These are phyloP conservation scores for barrel medic (Medicago truncatula) DNA, from an alignment of 306 rosid genomes.

Conservation along the genomic window DNA sequence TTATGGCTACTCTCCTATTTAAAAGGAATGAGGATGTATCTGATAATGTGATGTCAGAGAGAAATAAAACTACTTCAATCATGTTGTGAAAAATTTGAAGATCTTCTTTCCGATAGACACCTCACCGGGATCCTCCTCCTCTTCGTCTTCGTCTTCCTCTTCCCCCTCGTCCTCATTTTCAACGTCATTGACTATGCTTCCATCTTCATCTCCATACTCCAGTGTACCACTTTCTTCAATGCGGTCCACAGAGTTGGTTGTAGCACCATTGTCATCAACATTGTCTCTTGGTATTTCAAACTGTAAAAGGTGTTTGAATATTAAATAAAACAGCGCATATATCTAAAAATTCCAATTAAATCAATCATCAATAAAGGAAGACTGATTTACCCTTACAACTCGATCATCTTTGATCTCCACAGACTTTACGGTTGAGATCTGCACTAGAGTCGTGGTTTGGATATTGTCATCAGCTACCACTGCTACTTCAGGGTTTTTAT, in stretches of 20 bases:
- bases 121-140: conserved; percentile 61
- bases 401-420: conserved; percentile 55
- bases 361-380: conserved; percentile 26
- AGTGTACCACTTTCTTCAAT: conserved; percentile 52
- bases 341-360: conserved; percentile 11
- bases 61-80: conserved; percentile 40
- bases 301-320: conserved; percentile 49
- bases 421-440: conserved; percentile 51
- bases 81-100: conserved; percentile 77
- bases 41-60: conserved; percentile 19
- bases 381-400: conserved; percentile 66
- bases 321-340: not conserved
- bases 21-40: conserved; percentile 30
- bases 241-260: conserved; percentile 47
- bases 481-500: conserved; percentile 47
- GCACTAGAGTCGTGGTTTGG: conserved; percentile 40
- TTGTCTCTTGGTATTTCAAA: conserved; percentile 53
- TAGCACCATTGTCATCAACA: conserved; percentile 51
- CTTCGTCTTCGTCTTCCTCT: conserved; percentile 50
- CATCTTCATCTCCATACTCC: conserved; percentile 53
- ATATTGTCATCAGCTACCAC: conserved; percentile 49
- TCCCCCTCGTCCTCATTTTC: conserved; percentile 49
- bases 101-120: conserved; percentile 73
- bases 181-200: conserved; percentile 52
- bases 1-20: conserved; percentile 41